Base-by-base conservation (phyloP, 805 yeast genomes). In the Blastobotrys peoriensis region DNA sequence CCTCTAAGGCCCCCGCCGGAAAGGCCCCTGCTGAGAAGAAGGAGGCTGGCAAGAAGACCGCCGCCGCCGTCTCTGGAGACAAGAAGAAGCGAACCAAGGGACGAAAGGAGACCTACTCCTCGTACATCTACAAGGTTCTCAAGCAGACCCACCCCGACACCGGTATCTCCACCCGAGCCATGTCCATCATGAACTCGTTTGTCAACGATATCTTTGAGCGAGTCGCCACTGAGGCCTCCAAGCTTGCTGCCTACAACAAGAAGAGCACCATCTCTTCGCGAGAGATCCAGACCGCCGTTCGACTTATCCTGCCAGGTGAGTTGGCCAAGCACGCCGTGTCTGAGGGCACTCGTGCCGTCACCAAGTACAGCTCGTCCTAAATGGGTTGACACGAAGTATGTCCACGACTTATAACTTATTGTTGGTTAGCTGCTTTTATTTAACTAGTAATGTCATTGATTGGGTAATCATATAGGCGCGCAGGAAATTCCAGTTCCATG, bases 121-220 rank as follows among this genome's bases (percentile, higher is more conserved):
- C 97, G 53, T 91, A 91, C 76, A 91, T 91, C 69, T 91, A 89
- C 93, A 91, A 91, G 75, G 97, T 89, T 58, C 83, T 91, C 69
- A 89, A 89, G 75, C 97, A 91, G 79, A 89, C 97, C 53, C 98
- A 91, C 75, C 98, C 97, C 71, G 97, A 91, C 71, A 91, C 98
- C 54, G 98, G 97, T 86, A 91, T 91, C 69, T 89, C 98, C 62
- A 95, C 88, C 75, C 86, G 87, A 70, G 96, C 98, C 56, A 91
- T 91, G 96, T 87, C 96, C 57, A 91, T 91, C 71, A 83, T 91
- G 91, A 91, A 91, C 85, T 91, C 97, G 36, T 91, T 91, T 62
- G 97, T 91, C 61, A 89, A 88, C 75, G 97, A 91, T 74, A 87
- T 89, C 68, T 91, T 89, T 67, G 97, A 89, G 78, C 89, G 98